Percentiles rank a stretch among this genome's conserved stretches.
Evolutionary conservation across 2,329 filamentous ascomycete genomes (phyloP).

Genomic region (Fusarium sp.): DNA sequence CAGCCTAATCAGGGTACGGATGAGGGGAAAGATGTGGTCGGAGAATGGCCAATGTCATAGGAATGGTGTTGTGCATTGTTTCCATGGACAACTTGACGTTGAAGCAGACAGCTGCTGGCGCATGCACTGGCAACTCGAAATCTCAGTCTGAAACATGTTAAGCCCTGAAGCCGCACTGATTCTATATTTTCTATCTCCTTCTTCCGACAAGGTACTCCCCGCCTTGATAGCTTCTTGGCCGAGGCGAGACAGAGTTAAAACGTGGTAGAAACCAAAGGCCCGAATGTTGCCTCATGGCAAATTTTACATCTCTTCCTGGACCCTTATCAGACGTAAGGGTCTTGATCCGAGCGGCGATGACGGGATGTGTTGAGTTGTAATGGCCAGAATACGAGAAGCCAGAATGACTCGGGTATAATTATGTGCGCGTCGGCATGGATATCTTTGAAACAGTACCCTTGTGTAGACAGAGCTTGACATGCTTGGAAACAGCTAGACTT

Average conservation of each 20-base stretch:
- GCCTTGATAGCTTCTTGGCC: conserved; percentile 5
- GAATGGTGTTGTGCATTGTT: neutral
- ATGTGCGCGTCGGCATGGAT: neutral
- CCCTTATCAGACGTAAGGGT: neutral
- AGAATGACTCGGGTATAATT: conserved; percentile 4
- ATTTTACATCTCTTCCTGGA: neutral
- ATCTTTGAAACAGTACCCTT: conserved; percentile 3
- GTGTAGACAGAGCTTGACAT: neutral
- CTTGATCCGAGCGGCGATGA: conserved; percentile 1
- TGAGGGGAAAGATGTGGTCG: neutral
- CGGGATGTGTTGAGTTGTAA: neutral
- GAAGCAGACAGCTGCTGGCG: neutral
- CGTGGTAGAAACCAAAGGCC: conserved; percentile 20
- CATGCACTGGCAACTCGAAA: neutral
- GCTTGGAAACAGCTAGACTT: neutral
- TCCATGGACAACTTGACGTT: neutral
- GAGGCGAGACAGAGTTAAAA: conserved; percentile 7
- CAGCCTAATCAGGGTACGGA: neutral
- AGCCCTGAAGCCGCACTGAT: conserved; percentile 3
- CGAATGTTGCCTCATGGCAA: conserved; percentile 2
- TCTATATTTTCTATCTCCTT: conserved; percentile 10
- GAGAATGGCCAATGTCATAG: neutral
- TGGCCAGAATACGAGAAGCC: neutral
- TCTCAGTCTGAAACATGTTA: conserved; percentile 7
- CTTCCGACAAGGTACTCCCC: conserved; percentile 14